Evolutionary conservation across 768 basidiomycete species (phyloP).

Genomic region (Leccinum broughii): DNA sequence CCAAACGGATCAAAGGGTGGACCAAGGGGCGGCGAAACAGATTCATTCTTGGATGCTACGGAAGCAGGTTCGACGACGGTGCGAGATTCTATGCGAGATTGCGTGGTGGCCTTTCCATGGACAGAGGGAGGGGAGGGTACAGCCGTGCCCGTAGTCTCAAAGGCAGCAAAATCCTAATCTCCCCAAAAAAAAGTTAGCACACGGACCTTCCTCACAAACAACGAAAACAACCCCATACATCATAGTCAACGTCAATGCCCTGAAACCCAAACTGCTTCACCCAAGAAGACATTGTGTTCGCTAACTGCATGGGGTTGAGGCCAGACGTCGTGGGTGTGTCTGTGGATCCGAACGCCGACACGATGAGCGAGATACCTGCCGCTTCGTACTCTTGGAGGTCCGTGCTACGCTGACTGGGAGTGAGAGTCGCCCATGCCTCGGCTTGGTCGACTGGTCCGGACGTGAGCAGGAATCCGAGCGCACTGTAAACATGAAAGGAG

Average conservation of each 20-base stretch:
- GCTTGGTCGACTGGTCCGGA: background rate
- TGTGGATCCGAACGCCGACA: slow-evolving; percentile 49
- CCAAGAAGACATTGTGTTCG: slow-evolving; percentile 41
- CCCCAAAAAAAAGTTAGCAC: background rate
- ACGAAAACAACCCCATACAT: slow-evolving; percentile 20
- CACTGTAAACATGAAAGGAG: background rate
- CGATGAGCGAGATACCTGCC: slow-evolving; percentile 56
- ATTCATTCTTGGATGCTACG: slow-evolving; percentile 14
- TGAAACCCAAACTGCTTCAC: slow-evolving; percentile 47
- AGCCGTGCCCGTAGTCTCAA: slow-evolving; percentile 30
- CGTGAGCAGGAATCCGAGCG: background rate
- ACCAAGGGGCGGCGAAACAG: slow-evolving; percentile 22
- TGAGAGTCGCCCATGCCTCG: slow-evolving; percentile 37
- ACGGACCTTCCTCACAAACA: background rate
- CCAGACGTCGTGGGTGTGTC: slow-evolving; percentile 36
- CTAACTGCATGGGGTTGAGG: slow-evolving; percentile 21
- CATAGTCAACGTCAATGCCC: slow-evolving; percentile 54
- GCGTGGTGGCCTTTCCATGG: slow-evolving; percentile 24
- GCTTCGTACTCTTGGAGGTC: slow-evolving; percentile 48
- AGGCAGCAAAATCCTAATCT: slow-evolving; percentile 29
- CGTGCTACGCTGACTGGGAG: slow-evolving; percentile 36
- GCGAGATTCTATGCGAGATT: slow-evolving; percentile 25
- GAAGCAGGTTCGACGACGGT: slow-evolving; percentile 17
- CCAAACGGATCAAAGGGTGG: slow-evolving; percentile 46
- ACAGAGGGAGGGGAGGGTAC: slow-evolving; percentile 53